Conservation (phyloP, 495 filamentous ascomycete genomes). For the Talaromyces thailandensis region DNA sequence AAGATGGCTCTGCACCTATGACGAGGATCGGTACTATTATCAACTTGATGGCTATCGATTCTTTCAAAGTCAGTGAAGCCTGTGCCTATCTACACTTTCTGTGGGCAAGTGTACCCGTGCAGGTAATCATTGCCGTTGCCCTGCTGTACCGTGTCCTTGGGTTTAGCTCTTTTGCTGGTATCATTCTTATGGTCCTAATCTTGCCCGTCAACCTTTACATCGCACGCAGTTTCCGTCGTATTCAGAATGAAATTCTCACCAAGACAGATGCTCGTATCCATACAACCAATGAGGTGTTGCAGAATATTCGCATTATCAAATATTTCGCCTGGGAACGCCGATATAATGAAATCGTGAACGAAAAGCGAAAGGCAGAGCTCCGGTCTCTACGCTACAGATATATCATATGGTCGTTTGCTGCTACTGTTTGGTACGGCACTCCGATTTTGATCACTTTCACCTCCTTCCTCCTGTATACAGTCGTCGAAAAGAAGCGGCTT, state of each 20-base stretch:
- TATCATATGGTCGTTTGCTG: slow-evolving; percentile 83
- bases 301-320: slow-evolving; percentile 98
- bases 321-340: slow-evolving; percentile 98
- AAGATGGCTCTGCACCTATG: slow-evolving; percentile 51
- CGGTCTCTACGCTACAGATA: slow-evolving; percentile 71
- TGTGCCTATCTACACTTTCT: slow-evolving; percentile 89
- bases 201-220: slow-evolving; percentile 84
- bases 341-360: slow-evolving; percentile 77
- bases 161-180: slow-evolving; percentile 86
- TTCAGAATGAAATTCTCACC: slow-evolving; percentile 84
- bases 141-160: slow-evolving; percentile 87
- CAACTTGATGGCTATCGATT: slow-evolving; percentile 98
- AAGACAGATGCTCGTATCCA: slow-evolving; percentile 96
- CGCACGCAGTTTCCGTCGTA: slow-evolving; percentile 69
- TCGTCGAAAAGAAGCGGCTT: slow-evolving; percentile 80
- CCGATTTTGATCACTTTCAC: slow-evolving; percentile 93
- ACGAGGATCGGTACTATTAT: slow-evolving; percentile 94
- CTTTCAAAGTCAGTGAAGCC: slow-evolving; percentile 93
- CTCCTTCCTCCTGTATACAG: slow-evolving; percentile 87
- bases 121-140: slow-evolving; percentile 63
- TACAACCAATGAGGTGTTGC: slow-evolving; percentile 91
- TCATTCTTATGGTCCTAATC: slow-evolving; percentile 82
- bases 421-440: slow-evolving; percentile 93
- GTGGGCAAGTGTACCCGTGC: slow-evolving; percentile 75
- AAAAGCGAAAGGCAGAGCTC: slow-evolving; percentile 75